A percentile compares a stretch with the other conserved stretches of the same genome.
phyloP scores from a whole-genome alignment of 139 green algal genomes.

The Chlorella sp. region DNA sequence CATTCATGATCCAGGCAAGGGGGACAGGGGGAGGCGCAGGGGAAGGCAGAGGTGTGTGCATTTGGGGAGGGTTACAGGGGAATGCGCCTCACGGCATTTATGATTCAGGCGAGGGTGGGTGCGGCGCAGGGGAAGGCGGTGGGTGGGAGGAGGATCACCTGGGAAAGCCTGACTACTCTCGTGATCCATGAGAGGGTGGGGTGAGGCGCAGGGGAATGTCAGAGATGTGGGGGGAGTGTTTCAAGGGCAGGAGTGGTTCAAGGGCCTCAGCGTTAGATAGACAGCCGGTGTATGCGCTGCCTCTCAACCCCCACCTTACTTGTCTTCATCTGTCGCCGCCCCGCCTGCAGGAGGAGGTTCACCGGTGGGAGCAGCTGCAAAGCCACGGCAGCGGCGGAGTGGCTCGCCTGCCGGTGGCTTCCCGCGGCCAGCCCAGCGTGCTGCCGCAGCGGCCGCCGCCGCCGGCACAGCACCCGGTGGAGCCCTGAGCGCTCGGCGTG shows the following conservation, averaged over 20 bases:
- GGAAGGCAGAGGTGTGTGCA: no score
- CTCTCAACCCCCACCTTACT: neutral
- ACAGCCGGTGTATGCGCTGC: no score
- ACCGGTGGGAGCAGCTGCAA: constrained; percentile 31
- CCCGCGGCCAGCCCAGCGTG: neutral
- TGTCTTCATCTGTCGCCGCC: neutral
- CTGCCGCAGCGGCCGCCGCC: neutral
- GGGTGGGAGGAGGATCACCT: no score
- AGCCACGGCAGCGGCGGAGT: constrained; percentile 10
- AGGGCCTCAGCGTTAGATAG: no score
- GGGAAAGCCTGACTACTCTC: no score
- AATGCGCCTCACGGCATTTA: constrained; percentile 43
- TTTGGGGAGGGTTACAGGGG: no score
- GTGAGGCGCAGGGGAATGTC: no score
- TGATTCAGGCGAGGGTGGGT: constrained; percentile 11
- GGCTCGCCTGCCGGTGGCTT: neutral
- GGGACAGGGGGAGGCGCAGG: neutral
- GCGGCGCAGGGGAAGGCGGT: neutral
- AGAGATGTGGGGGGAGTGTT: no score
- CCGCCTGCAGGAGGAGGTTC: constrained; percentile 16
- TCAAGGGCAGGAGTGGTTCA: no score
- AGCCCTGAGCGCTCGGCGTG: neutral
- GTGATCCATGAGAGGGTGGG: no score
- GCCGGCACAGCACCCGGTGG: neutral
- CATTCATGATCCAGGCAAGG: constrained; percentile 29